Evolutionary conservation across 2,329 filamentous ascomycete genomes (phyloP), one percentile per base, ranked within the genome.

Genomic region (Xylariomycetidae sp.): DNA sequence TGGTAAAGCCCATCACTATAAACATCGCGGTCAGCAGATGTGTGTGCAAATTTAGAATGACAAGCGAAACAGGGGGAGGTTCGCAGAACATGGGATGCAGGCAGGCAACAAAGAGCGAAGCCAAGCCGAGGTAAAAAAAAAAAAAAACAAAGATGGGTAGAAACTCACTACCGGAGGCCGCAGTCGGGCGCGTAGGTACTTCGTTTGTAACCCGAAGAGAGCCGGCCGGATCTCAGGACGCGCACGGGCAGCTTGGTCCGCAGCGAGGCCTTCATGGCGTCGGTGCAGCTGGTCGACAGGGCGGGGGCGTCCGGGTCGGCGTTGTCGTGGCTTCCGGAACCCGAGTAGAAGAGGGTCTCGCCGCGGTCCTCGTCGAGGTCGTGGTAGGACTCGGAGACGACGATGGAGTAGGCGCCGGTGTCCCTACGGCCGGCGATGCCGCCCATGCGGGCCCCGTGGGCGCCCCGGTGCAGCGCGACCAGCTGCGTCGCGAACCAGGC

Each of bases 161-260:
- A n/a, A n/a, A n/a, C n/a, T n/a, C n/a, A n/a, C n/a, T 55, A 56
- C 7, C 52, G 45, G 7, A 55, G 20, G 6, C 53, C 53, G 14
- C 43, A 49, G 1, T 34, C 32, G 4, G 48, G 47, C 3, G 49
- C 39, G 30, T 37, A 40, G 2, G 3, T 14, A 13, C 46, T 47
- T 3, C 27, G 36, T 5, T 31, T 39, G 4, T 16, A 23, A 13
- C 12, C 16, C 9, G 30, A 22, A 12, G n/a, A 16, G 4, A 36
- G 12, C 6, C 43, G 44, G 3, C 50, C 50, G 6, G 49, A 44
- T 16, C 53, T 41, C n/a, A 56, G 37, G 11, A 56, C 53, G 14
- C 53, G 53, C 5, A 55, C 45, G 1, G 46, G 47, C 1, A 31
- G 30, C 16, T 34, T 16, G 3, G 27, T 42, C 3, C 2, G 7